A percentile compares a stretch with the other conserved stretches of the same genome.
These are phyloP conservation scores for Nicotiana tabacum DNA, from an alignment of 257 asterid genomes.

Conservation along the genomic window DNA sequence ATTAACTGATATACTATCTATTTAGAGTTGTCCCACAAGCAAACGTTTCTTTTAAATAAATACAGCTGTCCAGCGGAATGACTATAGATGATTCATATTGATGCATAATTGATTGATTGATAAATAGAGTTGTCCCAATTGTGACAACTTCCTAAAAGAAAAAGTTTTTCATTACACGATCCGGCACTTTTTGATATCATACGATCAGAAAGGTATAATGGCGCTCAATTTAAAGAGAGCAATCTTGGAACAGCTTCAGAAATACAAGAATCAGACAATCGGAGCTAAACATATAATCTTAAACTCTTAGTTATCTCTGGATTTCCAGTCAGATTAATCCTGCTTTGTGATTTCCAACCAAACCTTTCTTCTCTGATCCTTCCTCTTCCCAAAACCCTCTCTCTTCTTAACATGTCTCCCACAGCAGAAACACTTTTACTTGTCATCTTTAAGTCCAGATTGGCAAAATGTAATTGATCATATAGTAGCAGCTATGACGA, in stretches of 20 bases:
- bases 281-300: not conserved
- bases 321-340: not conserved
- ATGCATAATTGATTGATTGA: not conserved
- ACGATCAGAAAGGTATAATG: not conserved
- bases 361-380: not conserved
- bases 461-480: not conserved
- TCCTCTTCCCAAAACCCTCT: not conserved
- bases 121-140: not conserved
- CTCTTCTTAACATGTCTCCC: not conserved
- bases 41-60: not conserved
- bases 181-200: not conserved
- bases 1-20: not conserved
- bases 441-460: not conserved
- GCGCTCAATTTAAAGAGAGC: not conserved
- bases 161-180: not conserved
- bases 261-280: not conserved
- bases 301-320: not conserved
- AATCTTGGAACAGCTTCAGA: not conserved
- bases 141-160: not conserved
- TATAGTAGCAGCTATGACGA: not conserved
- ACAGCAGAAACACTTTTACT: not conserved
- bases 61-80: not conserved
- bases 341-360: not conserved
- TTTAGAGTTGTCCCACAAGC: not conserved
- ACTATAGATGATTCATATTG: not conserved